Evolutionary conservation across 139 green algal genomes (phyloP), one percentile per base, ranked within the genome.

Genomic region (Yamagishiella unicocca): DNA sequence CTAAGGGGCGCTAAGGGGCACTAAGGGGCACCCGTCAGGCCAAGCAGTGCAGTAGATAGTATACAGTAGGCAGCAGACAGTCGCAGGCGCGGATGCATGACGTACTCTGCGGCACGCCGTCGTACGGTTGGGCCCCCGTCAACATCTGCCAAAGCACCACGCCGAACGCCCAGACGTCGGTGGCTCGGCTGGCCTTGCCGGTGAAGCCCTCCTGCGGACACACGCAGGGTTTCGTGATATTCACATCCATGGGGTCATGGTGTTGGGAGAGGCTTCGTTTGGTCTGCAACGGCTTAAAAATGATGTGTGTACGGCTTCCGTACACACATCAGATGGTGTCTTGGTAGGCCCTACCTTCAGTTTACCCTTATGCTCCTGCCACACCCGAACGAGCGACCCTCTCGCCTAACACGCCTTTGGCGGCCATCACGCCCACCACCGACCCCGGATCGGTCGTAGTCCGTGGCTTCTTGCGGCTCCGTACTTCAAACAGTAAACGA

Each of bases 151-250:
- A 82, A 31, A 82, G n/a, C 5, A 29, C 12, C 46, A 82, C 74
- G 22, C 74, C 74, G 50, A 70, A 82, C 25, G 46, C 17, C 74
- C 74, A 82, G 7, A 82, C 50, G n/a, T 82, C 74, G 17, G 50
- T 50, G 25, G 74, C 74, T 14, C 74, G 46, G 53, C 74, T 82
- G 5, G 68, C 74, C 33, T 29, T 73, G 77, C 77, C 77, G 10
- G 4, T 29, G 24, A 84, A 84, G 9, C 8, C 27, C 77, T 84
- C 55, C 55, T 84, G 55, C 24, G 43, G 55, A 50, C 66, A 50
- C 33, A 35, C 9, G 2, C 25, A 33, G 31, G 67, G 46, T 22
- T 3, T 42, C n/a, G 66, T 25, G 17, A 58, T 12, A 58, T 58
- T 12, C 17, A 17, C 17, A 58, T 58, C 17, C 12, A 17, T 17